Conservation (phyloP, 2,329 filamentous ascomycete species). For the Cladobotryum protrusum region DNA sequence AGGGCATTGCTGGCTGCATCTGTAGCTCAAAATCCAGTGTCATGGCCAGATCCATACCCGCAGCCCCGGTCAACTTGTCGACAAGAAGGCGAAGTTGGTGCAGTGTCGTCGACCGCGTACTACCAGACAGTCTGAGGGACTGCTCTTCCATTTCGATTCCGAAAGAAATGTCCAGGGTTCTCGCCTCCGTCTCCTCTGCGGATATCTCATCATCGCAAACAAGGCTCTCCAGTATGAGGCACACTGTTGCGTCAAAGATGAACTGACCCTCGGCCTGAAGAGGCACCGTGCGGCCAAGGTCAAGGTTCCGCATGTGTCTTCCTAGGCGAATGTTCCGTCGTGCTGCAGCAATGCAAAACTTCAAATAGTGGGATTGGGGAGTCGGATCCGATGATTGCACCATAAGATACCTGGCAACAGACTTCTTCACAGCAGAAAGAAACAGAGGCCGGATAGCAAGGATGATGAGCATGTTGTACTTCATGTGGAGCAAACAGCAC, state of each 20-base stretch:
- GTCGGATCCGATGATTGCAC: slow-evolving; percentile 19
- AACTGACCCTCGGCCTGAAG: slow-evolving; percentile 41
- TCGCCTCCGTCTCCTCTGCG: slow-evolving; percentile 18
- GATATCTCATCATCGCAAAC: slow-evolving; percentile 24
- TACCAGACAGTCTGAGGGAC: slow-evolving; percentile 26
- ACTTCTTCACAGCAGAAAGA: slow-evolving; percentile 41
- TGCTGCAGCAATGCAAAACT: slow-evolving; percentile 38
- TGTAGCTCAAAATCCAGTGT: slow-evolving; percentile 16
- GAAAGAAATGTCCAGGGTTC: slow-evolving; percentile 30
- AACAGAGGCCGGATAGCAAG: slow-evolving; percentile 43
- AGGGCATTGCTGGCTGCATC: slow-evolving; percentile 17
- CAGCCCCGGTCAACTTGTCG: slow-evolving; percentile 23
- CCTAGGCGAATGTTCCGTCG: slow-evolving; percentile 41
- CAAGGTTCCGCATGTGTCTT: slow-evolving; percentile 31
- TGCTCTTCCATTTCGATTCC: slow-evolving; percentile 36
- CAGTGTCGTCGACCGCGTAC: slow-evolving; percentile 30
- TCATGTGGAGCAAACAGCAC: slow-evolving; percentile 42
- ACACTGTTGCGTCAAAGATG: slow-evolving; percentile 44
- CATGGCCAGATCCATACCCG: slow-evolving; percentile 7
- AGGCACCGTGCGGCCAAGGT: slow-evolving; percentile 31
- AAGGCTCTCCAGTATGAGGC: slow-evolving; percentile 41
- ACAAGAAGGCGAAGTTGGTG: slow-evolving; percentile 33
- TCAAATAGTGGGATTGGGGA: slow-evolving; percentile 24
- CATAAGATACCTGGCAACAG: slow-evolving; percentile 36
- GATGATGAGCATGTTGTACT: slow-evolving; percentile 44